Conservation (phyloP, 768 basidiomycete genomes). For the Tricholoma sp. region DNA sequence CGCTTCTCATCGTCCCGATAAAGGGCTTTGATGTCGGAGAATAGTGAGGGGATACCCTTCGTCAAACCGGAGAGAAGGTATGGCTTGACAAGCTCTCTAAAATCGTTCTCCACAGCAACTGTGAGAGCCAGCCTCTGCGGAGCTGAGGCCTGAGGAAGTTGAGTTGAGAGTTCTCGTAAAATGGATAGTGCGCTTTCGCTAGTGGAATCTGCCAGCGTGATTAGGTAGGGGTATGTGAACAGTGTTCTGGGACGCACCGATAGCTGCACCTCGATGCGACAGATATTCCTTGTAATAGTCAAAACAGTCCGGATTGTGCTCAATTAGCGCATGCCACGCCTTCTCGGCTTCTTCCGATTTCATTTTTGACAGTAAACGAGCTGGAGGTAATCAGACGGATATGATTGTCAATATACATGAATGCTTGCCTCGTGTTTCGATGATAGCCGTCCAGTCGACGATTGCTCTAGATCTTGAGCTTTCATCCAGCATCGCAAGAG, state of each 20-base stretch:
- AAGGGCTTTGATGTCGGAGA: slow-evolving; percentile 85
- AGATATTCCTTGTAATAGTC: slow-evolving; percentile 79
- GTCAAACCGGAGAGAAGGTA: slow-evolving; percentile 70
- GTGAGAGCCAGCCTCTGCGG: slow-evolving; percentile 72
- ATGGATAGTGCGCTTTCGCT: slow-evolving; percentile 48
- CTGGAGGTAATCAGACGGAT: slow-evolving; percentile 31
- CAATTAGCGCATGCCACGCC: slow-evolving; percentile 76
- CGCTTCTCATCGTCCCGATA: slow-evolving; percentile 67
- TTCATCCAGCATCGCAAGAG: slow-evolving; percentile 57
- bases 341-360: slow-evolving; percentile 67
- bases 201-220: slow-evolving; percentile 43
- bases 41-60: slow-evolving; percentile 90
- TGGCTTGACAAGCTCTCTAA: slow-evolving; percentile 53
- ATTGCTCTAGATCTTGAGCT: slow-evolving; percentile 61
- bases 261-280: slow-evolving; percentile 53
- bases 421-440: slow-evolving; percentile 59
- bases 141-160: slow-evolving; percentile 63
- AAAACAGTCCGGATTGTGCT: slow-evolving; percentile 80
- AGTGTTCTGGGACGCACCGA: slow-evolving; percentile 41
- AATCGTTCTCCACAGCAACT: slow-evolving; percentile 62
- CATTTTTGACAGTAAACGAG: slow-evolving; percentile 71
- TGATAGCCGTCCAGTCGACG: slow-evolving; percentile 65
- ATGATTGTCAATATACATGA: slow-evolving; percentile 6
- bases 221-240: slow-evolving; percentile 2
- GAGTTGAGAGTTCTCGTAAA: slow-evolving; percentile 55